A percentile compares a stretch with the other conserved stretches of the same genome.
Conservation (phyloP, 345 rosid genomes). For the Populus alba region DNA sequence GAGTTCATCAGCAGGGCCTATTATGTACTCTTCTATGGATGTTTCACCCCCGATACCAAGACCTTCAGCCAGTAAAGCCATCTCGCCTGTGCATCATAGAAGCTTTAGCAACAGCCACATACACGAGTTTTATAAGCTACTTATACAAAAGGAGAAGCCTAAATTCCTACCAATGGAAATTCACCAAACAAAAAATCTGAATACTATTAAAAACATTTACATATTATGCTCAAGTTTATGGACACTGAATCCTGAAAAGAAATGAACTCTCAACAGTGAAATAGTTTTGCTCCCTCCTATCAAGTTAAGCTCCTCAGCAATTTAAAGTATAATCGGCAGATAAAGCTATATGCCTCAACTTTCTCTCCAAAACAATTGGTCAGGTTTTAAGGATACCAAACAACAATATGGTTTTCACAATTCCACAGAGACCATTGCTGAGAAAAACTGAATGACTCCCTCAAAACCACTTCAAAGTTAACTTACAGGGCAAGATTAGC, state of each 20-base stretch:
- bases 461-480: no score
- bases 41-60: slow-evolving; percentile 89
- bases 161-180: neutral
- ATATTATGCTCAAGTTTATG: neutral
- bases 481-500: neutral
- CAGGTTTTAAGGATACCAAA: neutral
- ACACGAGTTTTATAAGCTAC: neutral
- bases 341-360: neutral
- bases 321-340: neutral
- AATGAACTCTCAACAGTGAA: neutral
- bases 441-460: neutral
- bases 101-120: slow-evolving; percentile 1
- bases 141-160: neutral
- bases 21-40: slow-evolving; percentile 81
- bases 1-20: slow-evolving; percentile 69
- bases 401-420: neutral
- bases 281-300: neutral
- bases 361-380: neutral
- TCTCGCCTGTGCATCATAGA: slow-evolving; percentile 64
- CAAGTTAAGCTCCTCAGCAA: neutral
- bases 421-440: no score
- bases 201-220: neutral
- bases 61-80: slow-evolving; percentile 96
- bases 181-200: neutral
- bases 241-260: neutral